Evolutionary conservation across 176 grass and related monocot species (phyloP).

Genomic region (Avena eriantha): DNA sequence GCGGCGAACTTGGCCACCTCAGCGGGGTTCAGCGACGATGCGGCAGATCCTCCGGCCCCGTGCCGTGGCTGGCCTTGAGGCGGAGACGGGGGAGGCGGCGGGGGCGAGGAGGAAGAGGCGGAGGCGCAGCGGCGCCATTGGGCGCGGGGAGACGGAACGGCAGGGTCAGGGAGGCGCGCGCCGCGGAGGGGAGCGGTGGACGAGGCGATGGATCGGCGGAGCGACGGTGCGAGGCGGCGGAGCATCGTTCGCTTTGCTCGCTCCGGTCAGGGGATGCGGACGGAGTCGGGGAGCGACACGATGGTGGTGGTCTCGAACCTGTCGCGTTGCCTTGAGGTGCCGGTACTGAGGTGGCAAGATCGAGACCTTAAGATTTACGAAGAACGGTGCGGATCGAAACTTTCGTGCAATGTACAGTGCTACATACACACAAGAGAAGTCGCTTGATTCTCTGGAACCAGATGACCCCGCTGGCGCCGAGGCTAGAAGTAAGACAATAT

Average conservation of each 20-base stretch:
- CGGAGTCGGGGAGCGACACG: neutral
- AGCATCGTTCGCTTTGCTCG: conserved; percentile 38
- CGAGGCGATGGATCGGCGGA: conserved; percentile 39
- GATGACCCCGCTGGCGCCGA: too few species aligned
- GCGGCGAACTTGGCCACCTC: conserved; percentile 86
- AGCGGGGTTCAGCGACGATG: conserved; percentile 66
- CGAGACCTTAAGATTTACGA: neutral
- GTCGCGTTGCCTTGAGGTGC: neutral
- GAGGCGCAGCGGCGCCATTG: conserved; percentile 39
- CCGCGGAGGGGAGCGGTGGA: neutral
- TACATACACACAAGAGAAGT: too few species aligned
- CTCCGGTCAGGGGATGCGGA: conserved; percentile 12
- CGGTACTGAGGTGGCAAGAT: neutral
- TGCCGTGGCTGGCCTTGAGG: conserved; percentile 20
- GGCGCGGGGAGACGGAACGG: neutral
- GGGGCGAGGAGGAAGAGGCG: conserved; percentile 5
- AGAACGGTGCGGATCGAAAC: neutral
- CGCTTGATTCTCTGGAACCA: too few species aligned
- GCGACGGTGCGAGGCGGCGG: conserved; percentile 29
- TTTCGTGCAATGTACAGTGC: too few species aligned
- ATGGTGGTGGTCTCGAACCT: neutral
- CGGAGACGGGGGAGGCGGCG: conserved; percentile 30
- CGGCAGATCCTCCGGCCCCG: conserved; percentile 14
- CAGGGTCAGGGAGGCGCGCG: neutral
- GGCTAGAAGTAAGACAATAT: too few species aligned